Conservation (phyloP, 768 basidiomycete genomes). For the Nidularia sp. region DNA sequence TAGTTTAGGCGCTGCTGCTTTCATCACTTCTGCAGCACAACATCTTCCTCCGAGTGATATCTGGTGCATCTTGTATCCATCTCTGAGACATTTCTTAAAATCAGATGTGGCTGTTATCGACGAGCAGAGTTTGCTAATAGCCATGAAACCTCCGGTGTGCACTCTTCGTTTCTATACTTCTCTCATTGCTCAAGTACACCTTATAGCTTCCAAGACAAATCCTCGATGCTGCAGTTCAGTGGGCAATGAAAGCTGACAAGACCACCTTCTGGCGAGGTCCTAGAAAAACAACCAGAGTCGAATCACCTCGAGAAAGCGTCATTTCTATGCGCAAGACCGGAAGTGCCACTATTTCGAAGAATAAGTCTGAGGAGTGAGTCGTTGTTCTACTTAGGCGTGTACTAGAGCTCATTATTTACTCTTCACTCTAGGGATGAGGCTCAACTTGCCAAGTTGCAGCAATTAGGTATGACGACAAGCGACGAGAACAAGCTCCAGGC, state of each 20-base stretch:
- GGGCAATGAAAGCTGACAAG: slow-evolving; percentile 85
- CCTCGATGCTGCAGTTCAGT: slow-evolving; percentile 80
- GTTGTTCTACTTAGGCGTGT: not conserved
- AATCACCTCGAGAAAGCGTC: slow-evolving; percentile 72
- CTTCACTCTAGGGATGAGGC: slow-evolving; percentile 60
- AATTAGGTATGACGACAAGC: slow-evolving; percentile 76
- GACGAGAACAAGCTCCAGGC: slow-evolving; percentile 88
- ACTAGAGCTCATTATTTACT: slow-evolving; percentile 2
- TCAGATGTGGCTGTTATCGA: slow-evolving; percentile 77
- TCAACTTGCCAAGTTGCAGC: slow-evolving; percentile 74
- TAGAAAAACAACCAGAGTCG: slow-evolving; percentile 32
- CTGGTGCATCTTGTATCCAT: slow-evolving; percentile 97
- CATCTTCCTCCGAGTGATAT: slow-evolving; percentile 84
- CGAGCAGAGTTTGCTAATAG: slow-evolving; percentile 68
- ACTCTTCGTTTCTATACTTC: not conserved
- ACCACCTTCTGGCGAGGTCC: slow-evolving; percentile 74
- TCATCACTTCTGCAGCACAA: slow-evolving; percentile 82
- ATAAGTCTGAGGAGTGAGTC: slow-evolving; percentile 74
- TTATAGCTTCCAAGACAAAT: slow-evolving; percentile 60
- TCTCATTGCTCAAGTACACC: slow-evolving; percentile 11
- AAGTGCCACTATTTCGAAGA: slow-evolving; percentile 36
- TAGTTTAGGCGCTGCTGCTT: slow-evolving; percentile 73
- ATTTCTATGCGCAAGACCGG: slow-evolving; percentile 56
- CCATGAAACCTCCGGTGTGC: slow-evolving; percentile 77
- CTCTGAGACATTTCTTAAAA: slow-evolving; percentile 78